A percentile compares a stretch with the other conserved stretches of the same genome.
Conservation (phyloP, 148 eudicot species). For the Cornus kousa region DNA sequence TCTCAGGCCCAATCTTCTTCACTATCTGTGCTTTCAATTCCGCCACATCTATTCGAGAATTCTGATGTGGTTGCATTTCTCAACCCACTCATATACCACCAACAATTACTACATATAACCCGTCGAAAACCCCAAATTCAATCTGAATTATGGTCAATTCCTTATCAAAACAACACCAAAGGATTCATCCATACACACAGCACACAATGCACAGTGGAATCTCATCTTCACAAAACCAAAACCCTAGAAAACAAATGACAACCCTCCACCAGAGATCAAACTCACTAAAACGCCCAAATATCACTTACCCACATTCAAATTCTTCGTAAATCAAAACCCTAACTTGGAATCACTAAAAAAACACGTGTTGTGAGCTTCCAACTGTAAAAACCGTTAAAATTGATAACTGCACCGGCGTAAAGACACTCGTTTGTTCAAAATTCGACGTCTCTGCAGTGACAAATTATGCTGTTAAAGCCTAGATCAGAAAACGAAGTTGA, state of each 20-base stretch:
- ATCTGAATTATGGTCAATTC: slow-evolving; percentile 13
- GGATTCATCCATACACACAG: slow-evolving; percentile 15
- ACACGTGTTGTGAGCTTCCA: slow-evolving; percentile 30
- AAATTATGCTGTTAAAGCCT: background rate
- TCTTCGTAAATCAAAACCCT: background rate
- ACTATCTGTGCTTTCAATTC: slow-evolving; percentile 51
- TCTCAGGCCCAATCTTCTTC: slow-evolving; percentile 53
- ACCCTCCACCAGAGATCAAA: slow-evolving; percentile 26
- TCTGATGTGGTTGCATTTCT: slow-evolving; percentile 50
- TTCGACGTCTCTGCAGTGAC: slow-evolving; percentile 19
- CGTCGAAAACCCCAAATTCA: slow-evolving; percentile 15
- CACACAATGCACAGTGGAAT: slow-evolving; percentile 18
- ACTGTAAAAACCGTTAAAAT: slow-evolving; percentile 41
- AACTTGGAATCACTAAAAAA: slow-evolving; percentile 25
- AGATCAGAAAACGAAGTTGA: slow-evolving; percentile 29
- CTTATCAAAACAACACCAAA: slow-evolving; percentile 8
- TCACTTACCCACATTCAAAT: background rate
- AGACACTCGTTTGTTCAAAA: slow-evolving; percentile 34
- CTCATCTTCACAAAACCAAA: slow-evolving; percentile 30
- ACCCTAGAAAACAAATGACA: slow-evolving; percentile 39
- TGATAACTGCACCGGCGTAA: slow-evolving; percentile 29
- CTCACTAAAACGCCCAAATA: slow-evolving; percentile 23
- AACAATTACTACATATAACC: slow-evolving; percentile 13
- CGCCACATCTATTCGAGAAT: slow-evolving; percentile 37
- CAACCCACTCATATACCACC: slow-evolving; percentile 30